Conservation (phyloP, 23 red algal species). For the Rhodosorus marinus region DNA sequence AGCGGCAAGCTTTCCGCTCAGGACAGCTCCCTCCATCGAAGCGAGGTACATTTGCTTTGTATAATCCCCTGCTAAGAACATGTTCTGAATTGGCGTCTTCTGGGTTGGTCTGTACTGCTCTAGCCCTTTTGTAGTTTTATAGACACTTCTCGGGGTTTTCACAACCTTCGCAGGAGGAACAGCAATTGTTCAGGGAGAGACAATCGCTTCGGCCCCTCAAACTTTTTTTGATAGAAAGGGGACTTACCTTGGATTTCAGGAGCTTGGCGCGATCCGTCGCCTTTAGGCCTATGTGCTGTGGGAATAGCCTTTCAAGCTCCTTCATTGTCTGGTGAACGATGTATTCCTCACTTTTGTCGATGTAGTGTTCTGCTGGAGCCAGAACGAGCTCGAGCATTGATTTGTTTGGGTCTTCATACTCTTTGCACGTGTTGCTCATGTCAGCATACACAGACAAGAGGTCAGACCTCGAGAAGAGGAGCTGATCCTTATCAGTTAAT, state of each 20-base stretch:
- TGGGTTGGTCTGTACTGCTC: constrained; percentile 69
- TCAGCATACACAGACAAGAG: constrained; percentile 93
- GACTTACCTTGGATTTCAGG: constrained; percentile 65
- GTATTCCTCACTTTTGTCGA: constrained; percentile 51
- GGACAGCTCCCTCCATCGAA: constrained; percentile 84
- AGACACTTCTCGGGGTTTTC: constrained; percentile 83
- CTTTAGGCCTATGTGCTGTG: constrained; percentile 49
- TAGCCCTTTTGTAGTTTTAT: constrained; percentile 81
- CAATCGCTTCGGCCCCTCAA: too few relatives aligned
- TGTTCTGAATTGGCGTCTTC: constrained; percentile 66
- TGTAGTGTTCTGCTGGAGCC: constrained; percentile 73
- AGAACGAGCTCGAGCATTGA: constrained; percentile 87
- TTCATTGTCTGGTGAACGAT: constrained; percentile 66
- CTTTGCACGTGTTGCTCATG: constrained; percentile 93
- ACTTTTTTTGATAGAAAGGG: too few relatives aligned
- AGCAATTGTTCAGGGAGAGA: too few relatives aligned
- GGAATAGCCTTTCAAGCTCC: constrained; percentile 78
- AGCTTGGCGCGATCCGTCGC: constrained; percentile 32
- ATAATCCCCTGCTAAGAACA: constrained; percentile 93
- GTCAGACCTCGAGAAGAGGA: constrained; percentile 83
- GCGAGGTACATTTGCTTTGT: constrained; percentile 93
- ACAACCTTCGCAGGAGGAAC: too few relatives aligned
- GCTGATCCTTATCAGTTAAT: constrained; percentile 85
- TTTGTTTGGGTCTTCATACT: constrained; percentile 45
- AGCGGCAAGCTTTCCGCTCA: constrained; percentile 83